Base-by-base conservation (phyloP, 345 rosid species). In the Aquilaria yunnanensis region DNA sequence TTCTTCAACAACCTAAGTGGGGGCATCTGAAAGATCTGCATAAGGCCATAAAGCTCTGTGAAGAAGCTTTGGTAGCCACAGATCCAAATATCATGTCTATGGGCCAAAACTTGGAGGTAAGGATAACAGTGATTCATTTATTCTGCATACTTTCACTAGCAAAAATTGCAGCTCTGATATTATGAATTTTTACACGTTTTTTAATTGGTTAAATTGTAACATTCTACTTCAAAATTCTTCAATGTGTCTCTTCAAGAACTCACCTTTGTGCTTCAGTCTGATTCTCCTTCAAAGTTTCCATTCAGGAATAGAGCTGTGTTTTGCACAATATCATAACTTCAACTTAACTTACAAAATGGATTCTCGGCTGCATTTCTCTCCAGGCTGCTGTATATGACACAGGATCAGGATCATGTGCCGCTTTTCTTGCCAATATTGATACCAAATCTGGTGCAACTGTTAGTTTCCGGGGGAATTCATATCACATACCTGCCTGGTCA, bases 11-110 rank as follows among this genome's bases (percentile, higher is more conserved):
- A 67, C 97, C 98, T n/a, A 93, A 93, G 66, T 93, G 92, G 89
- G 98, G 98, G 33, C 98, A 93, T 72, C 77, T 93, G 48, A 81
- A 74, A 69, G 98, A 93, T 66, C 65, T 93, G 74, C 98, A 93
- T 48, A 90, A 83, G 78, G 89, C 97, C 64, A 79, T 93, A 62
- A 90, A 93, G 79, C 96, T 90, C 73, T 93, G 96, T 51, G 92
- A 86, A 78, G 78, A 67, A 14, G 89, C 96, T 46, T 13, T 93
- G 68, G 47, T 90, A 50, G 85, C 92, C 29, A 76, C 90, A 47
- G 97, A 90, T 73, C 98, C 98, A 47, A 56, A 67, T 45, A 68
- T 76, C 68, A 71, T 90, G 54, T 86, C 96, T 58, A 73, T 74
- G 52, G 98, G 98, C 77, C 65, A 82, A 65, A 80, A 78, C 77